These are phyloP conservation scores for Stemphylium vesicarium DNA, from an alignment of 2,329 filamentous ascomycete genomes.

Conservation along the genomic window DNA sequence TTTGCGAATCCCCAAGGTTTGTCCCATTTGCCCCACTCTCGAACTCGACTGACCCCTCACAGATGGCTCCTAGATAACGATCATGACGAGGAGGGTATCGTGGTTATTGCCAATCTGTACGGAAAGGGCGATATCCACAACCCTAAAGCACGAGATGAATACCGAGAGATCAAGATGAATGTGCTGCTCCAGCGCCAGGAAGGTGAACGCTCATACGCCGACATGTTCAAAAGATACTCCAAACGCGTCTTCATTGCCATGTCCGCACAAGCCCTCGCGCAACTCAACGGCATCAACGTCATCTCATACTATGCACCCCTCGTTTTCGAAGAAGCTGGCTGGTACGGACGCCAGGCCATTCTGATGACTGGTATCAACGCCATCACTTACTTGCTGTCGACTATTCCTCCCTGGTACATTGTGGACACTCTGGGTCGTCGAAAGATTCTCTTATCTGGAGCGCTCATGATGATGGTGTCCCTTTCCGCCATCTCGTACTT, in stretches of 20 bases:
- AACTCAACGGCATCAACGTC: slow-evolving; percentile 98
- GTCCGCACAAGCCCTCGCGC: slow-evolving; percentile 94
- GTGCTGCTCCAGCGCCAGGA: slow-evolving; percentile 93
- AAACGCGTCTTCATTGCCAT: slow-evolving; percentile 97
- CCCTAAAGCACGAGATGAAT: slow-evolving; percentile 89
- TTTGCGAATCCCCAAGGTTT: slow-evolving; percentile 94
- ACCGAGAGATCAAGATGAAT: slow-evolving; percentile 98
- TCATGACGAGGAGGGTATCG: slow-evolving; percentile 96
- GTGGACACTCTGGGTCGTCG: slow-evolving; percentile 92
- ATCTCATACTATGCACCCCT: slow-evolving; percentile 98
- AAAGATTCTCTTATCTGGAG: slow-evolving; percentile 86
- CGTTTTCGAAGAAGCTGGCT: slow-evolving; percentile 97
- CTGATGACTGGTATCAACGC: slow-evolving; percentile 98
- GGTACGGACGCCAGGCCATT: slow-evolving; percentile 86
- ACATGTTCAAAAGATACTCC: slow-evolving; percentile 94
- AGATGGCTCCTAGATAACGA: slow-evolving; percentile 98
- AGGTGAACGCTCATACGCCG: slow-evolving; percentile 85
- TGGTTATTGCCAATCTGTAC: slow-evolving; percentile 97
- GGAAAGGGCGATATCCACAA: slow-evolving; percentile 96
- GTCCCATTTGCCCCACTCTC: slow-evolving; percentile 15
- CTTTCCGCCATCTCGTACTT: slow-evolving; percentile 94
- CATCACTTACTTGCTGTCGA: slow-evolving; percentile 87
- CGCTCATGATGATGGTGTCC: slow-evolving; percentile 85
- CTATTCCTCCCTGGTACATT: slow-evolving; percentile 95
- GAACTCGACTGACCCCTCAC: slow-evolving; percentile 16